Evolutionary conservation across 805 yeast genomes (phyloP).

Genomic region (Torulaspora maleeae): DNA sequence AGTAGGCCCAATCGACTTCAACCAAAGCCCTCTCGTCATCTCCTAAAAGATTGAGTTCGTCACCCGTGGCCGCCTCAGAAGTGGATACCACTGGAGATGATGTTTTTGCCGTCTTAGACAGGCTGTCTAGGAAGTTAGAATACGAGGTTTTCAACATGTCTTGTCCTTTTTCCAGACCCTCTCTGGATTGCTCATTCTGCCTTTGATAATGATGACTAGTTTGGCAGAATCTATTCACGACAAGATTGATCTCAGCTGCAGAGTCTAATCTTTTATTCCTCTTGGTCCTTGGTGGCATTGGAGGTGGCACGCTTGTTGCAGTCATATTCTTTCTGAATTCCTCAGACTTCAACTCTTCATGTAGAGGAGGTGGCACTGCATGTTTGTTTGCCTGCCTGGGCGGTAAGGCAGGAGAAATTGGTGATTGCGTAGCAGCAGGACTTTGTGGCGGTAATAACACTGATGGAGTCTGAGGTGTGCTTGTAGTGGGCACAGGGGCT

Average conservation of each 20-base stretch:
- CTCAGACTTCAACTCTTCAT: constrained; percentile 30
- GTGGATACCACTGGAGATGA: constrained; percentile 9
- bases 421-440: constrained; percentile 19
- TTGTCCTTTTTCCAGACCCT: constrained; percentile 47
- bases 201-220: constrained; percentile 48
- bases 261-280: constrained; percentile 22
- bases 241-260: constrained; percentile 50
- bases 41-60: constrained; percentile 35
- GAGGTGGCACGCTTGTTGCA: constrained; percentile 25
- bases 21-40: constrained; percentile 36
- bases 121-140: constrained; percentile 17
- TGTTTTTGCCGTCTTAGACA: constrained; percentile 14
- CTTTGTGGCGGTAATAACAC: background rate
- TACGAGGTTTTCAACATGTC: constrained; percentile 38
- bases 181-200: constrained; percentile 49
- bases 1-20: constrained; percentile 75
- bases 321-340: constrained; percentile 25
- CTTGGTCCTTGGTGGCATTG: constrained; percentile 17
- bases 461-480: background rate
- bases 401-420: constrained; percentile 38
- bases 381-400: constrained; percentile 9
- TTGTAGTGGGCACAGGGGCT: constrained; percentile 7
- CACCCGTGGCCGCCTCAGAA: constrained; percentile 12
- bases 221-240: constrained; percentile 55
- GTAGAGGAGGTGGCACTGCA: constrained; percentile 33